Evolutionary conservation across 2,329 filamentous ascomycete genomes (phyloP), one percentile per base, ranked within the genome.

Genomic region (Epichloe bromicola): DNA sequence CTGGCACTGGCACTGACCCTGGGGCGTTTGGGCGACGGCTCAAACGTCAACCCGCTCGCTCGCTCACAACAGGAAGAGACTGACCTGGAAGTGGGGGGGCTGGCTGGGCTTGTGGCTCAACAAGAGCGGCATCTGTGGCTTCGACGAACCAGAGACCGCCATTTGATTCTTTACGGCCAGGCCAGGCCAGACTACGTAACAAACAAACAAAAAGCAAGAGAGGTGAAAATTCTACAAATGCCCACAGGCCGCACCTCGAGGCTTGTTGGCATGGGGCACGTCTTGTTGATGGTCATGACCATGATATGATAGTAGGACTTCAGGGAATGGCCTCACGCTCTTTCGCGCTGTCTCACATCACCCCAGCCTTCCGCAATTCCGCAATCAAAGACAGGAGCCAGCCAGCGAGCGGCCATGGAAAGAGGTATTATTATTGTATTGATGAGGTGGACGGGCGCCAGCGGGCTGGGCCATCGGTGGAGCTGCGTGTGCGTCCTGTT

Each of bases 401-500:
- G 17, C 43, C 43, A 36, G 34, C n/a, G n/a, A 20, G 17, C 43
- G 43, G 30, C 43, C 30, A 19, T 19, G 26, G 12, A 44, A 19
- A 10, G 42, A n/a, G 33, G 42, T n/a, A 44, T 44, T 11, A 34
- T 33, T 10, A 10, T 10, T 10, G 2, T 10, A 30, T 10, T 7
- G 8, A 10, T 30, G 10, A 10, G 14, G n/a, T 19, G 39, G 39
- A 43, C 40, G 40, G 48, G 40, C 39, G 48, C 40, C 50, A 49
- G 46, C 50, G 40, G 40, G 50, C 33, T 48, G 50, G 46, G 50
- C 50, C 50, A 45, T 43, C 17, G 46, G 46, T 48, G 46, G 50
- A 48, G 46, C 34, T 40, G 40, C 39, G 34, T 39, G 20, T 36
- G 20, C 14, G 46, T 34, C 30, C 34, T n/a, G 37, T 37, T 38